Base-by-base conservation (phyloP, 1,139 yeast genomes). In the Wickerhamomyces sp. region DNA sequence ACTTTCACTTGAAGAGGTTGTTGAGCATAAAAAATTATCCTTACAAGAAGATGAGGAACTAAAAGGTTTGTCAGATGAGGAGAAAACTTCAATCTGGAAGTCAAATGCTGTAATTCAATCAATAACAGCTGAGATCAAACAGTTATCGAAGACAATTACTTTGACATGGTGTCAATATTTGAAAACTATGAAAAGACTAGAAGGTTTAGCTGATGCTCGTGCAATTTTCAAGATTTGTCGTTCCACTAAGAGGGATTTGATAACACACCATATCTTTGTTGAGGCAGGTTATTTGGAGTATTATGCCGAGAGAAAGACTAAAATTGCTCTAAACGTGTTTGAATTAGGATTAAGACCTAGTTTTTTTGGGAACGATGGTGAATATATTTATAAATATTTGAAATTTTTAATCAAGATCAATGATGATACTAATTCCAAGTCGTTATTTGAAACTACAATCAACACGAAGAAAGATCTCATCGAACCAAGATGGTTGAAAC, bases 271-370 rank as follows among this genome's bases (percentile, higher is more conserved):
- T 49, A 74, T 92, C 25, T 92, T 75, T 59, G 81, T 82, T 21
- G 94, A 87, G 39, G 83, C 87, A 52, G 95, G 97, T 0, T 70
- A 79, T 56, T 71, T 90, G 68, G 98, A 92, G 58, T 81, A 78
- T 53, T 81, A 82, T 33, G 68, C 64, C 34, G 76, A 83, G 47
- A 68, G 74, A 37, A 81, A 78, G 39, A 79, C 85, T 10, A 35
- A 40, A 10, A 36, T 45, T 31, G 92, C 97, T 0, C 68, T 76
- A 39, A 82, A 82, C 56, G 81, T 90, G 29, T 83, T 88, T 60
- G 95, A 86, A 48, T 64, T 88, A 36, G 97, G 95, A 2, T 65
- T 84, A 65, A 84, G 79, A 57, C 58, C 68, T 16, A 56, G 39
- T 18, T 44, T 44, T 30, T 64, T 63, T 21, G 64, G 68, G 4